Conservation (phyloP, 2,329 filamentous ascomycete species). For the Orbilia quercus region DNA sequence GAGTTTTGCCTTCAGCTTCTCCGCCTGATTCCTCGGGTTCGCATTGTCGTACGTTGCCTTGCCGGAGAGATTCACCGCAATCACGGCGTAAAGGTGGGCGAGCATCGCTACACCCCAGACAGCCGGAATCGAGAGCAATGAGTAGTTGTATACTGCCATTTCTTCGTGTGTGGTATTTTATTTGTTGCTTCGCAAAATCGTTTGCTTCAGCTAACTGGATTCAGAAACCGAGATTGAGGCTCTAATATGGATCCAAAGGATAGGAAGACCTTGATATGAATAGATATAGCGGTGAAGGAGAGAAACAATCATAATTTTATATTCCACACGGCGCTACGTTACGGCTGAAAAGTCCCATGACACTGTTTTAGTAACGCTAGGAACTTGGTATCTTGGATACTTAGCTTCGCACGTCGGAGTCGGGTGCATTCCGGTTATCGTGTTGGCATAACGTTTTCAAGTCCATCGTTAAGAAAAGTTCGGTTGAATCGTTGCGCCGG, state of each 20-base stretch:
- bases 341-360: too few species aligned
- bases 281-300: background rate
- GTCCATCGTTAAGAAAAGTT: constrained; percentile 6
- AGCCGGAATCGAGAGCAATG: constrained; percentile 19
- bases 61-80: constrained; percentile 4
- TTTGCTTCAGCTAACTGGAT: too few species aligned
- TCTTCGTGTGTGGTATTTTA: too few species aligned
- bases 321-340: too few species aligned
- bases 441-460: too few species aligned
- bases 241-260: too few species aligned
- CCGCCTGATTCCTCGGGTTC: constrained; percentile 18
- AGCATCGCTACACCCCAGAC: constrained; percentile 23
- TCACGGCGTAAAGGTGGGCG: constrained; percentile 10
- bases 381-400: too few species aligned
- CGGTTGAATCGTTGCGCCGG: constrained; percentile 30
- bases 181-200: background rate
- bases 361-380: too few species aligned
- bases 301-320: background rate
- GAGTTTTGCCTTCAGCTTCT: constrained; percentile 1
- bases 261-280: too few species aligned
- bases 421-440: too few species aligned
- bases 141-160: constrained; percentile 21
- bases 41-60: constrained; percentile 14
- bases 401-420: too few species aligned
- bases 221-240: too few species aligned